Conservation (phyloP, 1,139 yeast species). For the Lipomyces yarrowii region DNA sequence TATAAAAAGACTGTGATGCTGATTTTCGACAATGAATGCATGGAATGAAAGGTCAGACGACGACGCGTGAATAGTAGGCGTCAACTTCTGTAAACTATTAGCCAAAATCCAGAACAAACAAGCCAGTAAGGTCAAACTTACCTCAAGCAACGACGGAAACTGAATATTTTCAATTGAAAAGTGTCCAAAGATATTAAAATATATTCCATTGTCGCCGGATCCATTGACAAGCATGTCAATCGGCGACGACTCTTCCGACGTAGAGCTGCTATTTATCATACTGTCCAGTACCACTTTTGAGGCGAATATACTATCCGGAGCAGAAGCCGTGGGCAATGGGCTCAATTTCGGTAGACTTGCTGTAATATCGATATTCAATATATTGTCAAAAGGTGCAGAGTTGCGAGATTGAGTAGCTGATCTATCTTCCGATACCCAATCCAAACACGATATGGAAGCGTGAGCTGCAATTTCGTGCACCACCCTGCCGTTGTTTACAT, state of each 20-base stretch:
- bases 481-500: slow-evolving; percentile 33
- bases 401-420: slow-evolving; percentile 10
- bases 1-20: not conserved
- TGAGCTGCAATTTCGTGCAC: slow-evolving; percentile 16
- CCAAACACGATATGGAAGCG: slow-evolving; percentile 14
- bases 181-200: slow-evolving; percentile 20
- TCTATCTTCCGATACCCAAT: slow-evolving; percentile 22
- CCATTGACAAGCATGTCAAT: slow-evolving; percentile 22
- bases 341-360: slow-evolving; percentile 28
- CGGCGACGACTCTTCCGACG: slow-evolving; percentile 10
- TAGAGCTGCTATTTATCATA: slow-evolving; percentile 16
- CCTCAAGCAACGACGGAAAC: slow-evolving; percentile 15
- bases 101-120: not conserved
- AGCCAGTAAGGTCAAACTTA: not conserved
- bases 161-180: slow-evolving; percentile 19
- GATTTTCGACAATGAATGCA: slow-evolving; percentile 14
- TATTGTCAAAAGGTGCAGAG: slow-evolving; percentile 16
- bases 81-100: slow-evolving; percentile 5
- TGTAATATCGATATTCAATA: slow-evolving; percentile 22
- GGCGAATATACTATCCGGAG: slow-evolving; percentile 27
- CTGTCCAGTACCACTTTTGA: slow-evolving; percentile 22
- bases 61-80: slow-evolving; percentile 14
- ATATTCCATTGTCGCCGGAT: slow-evolving; percentile 1
- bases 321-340: slow-evolving; percentile 21
- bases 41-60: slow-evolving; percentile 25